Evolutionary conservation across 2,329 filamentous ascomycete genomes (phyloP).

Genomic region (Exophiala sp.): DNA sequence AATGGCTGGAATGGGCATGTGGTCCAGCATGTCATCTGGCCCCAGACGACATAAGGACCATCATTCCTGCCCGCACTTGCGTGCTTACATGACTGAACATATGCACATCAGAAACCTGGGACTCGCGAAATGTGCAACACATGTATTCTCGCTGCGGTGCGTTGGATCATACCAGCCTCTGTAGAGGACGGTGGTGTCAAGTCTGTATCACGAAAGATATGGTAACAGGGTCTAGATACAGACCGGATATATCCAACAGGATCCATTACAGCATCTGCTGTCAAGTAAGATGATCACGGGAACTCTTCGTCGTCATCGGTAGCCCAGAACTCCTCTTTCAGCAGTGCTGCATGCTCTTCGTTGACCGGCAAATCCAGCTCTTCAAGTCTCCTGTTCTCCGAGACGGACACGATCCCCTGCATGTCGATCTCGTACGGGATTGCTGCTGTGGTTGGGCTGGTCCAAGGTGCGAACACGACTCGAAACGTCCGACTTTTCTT

Average conservation of each 20-base stretch:
- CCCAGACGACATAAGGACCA: too few relatives aligned
- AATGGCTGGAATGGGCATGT: background rate
- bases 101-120: too few relatives aligned
- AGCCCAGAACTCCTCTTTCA: constrained; percentile 23
- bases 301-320: constrained; percentile 23
- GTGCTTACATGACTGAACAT: too few relatives aligned
- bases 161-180: too few relatives aligned
- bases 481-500: constrained; percentile 71
- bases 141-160: too few relatives aligned
- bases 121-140: too few relatives aligned
- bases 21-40: too few relatives aligned
- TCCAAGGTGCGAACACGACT: constrained; percentile 84
- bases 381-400: background rate
- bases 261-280: background rate
- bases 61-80: too few relatives aligned
- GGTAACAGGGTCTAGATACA: too few relatives aligned
- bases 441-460: constrained; percentile 28
- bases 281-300: background rate
- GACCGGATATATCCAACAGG: background rate
- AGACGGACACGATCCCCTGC: constrained; percentile 21
- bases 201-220: too few relatives aligned
- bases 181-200: too few relatives aligned
- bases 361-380: background rate
- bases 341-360: constrained; percentile 20
- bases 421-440: constrained; percentile 22